phyloP scores from a whole-genome alignment of 257 asterid genomes.

The Nicotiana paniculata region DNA sequence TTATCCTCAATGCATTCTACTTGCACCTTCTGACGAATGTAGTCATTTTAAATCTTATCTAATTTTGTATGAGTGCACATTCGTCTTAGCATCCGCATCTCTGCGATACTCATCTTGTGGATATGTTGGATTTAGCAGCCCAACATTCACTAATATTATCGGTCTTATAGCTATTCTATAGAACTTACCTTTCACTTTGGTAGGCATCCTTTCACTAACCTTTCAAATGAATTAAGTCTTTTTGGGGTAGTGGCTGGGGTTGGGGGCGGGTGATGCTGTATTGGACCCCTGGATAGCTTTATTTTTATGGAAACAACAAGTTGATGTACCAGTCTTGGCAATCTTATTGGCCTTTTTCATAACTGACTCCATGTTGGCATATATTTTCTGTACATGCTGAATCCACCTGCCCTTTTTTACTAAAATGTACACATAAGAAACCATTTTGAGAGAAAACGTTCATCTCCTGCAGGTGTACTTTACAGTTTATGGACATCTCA shows the following conservation, averaged over 20 bases:
- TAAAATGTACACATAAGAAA: background rate
- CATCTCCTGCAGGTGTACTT: slow-evolving; percentile 75
- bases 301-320: background rate
- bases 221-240: background rate
- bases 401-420: background rate
- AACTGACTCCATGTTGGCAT: background rate
- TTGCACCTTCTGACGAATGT: too few relatives aligned
- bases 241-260: background rate
- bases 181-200: too few relatives aligned
- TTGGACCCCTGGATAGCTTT: background rate
- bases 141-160: too few relatives aligned
- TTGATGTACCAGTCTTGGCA: background rate
- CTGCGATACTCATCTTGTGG: too few relatives aligned
- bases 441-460: slow-evolving; percentile 13
- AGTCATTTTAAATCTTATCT: too few relatives aligned
- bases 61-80: too few relatives aligned
- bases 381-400: background rate
- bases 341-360: background rate
- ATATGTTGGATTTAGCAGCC: too few relatives aligned
- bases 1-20: too few relatives aligned
- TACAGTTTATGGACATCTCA: slow-evolving; percentile 86
- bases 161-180: too few relatives aligned
- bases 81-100: too few relatives aligned
- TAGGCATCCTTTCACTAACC: too few relatives aligned
- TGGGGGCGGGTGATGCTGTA: background rate